A percentile compares a stretch with the other conserved stretches of the same genome.
Evolutionary conservation across 345 rosid genomes (phyloP).

Genomic region (Citrus unshiu): DNA sequence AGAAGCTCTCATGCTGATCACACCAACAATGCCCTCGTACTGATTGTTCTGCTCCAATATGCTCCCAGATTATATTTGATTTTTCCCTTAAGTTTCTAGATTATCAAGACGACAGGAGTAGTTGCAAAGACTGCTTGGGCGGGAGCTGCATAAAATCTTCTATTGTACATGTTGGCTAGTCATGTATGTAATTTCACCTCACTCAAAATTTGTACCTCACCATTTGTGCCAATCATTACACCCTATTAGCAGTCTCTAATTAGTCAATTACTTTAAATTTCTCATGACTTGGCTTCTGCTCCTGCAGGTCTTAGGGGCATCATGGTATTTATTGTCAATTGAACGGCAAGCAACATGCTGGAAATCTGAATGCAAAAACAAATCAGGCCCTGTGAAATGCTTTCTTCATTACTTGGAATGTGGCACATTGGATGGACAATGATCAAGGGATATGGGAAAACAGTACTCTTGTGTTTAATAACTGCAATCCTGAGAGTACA

Average conservation of each 20-base stretch:
- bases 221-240: not conserved
- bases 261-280: not conserved
- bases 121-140: slow-evolving; percentile 95
- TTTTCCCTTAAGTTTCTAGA: slow-evolving; percentile 67
- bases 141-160: slow-evolving; percentile 89
- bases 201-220: not conserved
- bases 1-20: slow-evolving; percentile 63
- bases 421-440: slow-evolving; percentile 23
- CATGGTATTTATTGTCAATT: slow-evolving; percentile 77
- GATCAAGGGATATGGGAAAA: slow-evolving; percentile 49
- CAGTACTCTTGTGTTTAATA: slow-evolving; percentile 51
- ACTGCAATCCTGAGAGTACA: slow-evolving; percentile 42
- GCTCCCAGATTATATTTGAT: slow-evolving; percentile 68
- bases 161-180: slow-evolving; percentile 79
- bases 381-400: slow-evolving; percentile 35
- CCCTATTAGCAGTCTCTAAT: not conserved
- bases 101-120: slow-evolving; percentile 69
- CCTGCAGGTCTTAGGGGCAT: slow-evolving; percentile 73
- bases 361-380: slow-evolving; percentile 58
- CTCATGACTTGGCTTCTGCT: slow-evolving; percentile 1
- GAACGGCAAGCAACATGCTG: slow-evolving; percentile 82
- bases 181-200: slow-evolving; percentile 52
- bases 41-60: slow-evolving; percentile 80
- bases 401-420: slow-evolving; percentile 54
- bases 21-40: slow-evolving; percentile 69